phyloP scores from a whole-genome alignment of 2,329 filamentous ascomycete genomes.

The Botrytis byssoidea region DNA sequence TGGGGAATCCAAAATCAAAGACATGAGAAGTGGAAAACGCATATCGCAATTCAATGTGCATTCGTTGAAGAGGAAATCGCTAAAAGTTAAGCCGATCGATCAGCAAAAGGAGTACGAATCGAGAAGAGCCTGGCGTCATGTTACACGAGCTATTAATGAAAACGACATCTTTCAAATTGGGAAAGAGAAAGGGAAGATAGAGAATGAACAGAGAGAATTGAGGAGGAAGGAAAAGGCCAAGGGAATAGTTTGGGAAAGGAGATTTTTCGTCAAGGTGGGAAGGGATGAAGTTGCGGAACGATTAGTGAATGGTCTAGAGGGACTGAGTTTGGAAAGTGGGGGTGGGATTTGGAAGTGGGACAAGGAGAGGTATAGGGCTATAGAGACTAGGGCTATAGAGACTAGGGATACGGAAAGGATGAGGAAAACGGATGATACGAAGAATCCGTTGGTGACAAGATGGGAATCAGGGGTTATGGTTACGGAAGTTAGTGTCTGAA shows the following conservation, averaged over 20 bases:
- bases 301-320: conserved; percentile 32
- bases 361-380: conserved; percentile 30
- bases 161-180: conserved; percentile 81
- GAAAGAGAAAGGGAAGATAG: conserved; percentile 80
- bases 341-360: conserved; percentile 37
- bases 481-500: neutral
- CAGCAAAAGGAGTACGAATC: conserved; percentile 85
- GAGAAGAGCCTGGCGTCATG: conserved; percentile 81
- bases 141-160: conserved; percentile 73
- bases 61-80: conserved; percentile 57
- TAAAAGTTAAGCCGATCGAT: conserved; percentile 69
- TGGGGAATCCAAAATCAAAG: conserved; percentile 73
- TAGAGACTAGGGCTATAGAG: conserved; percentile 26
- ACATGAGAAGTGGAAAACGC: conserved; percentile 53
- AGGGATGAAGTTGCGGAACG: conserved; percentile 43
- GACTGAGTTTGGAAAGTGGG: conserved; percentile 34
- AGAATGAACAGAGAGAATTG: conserved; percentile 79
- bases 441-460: conserved; percentile 29
- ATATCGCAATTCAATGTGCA: conserved; percentile 61
- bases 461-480: conserved; percentile 33
- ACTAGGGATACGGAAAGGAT: conserved; percentile 22
- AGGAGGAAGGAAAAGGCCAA: conserved; percentile 72
- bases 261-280: conserved; percentile 68
- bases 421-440: conserved; percentile 23
- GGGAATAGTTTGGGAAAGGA: conserved; percentile 72